phyloP scores from a whole-genome alignment of 176 grass and related monocot genomes.

The Neostapfia colusana region DNA sequence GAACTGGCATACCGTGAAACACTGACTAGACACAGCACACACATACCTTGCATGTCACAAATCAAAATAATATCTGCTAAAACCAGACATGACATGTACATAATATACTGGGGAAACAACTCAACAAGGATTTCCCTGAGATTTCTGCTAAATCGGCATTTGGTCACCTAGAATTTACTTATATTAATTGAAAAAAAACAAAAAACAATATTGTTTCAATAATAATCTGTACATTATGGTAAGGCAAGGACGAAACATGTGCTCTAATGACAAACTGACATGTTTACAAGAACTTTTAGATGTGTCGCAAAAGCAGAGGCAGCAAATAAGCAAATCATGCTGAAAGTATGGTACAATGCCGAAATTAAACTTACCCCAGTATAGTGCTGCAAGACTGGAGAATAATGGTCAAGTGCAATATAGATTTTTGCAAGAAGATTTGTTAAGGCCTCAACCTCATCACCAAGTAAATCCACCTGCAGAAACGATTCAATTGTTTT shows the following conservation, averaged over 20 bases:
- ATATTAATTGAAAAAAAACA: not conserved
- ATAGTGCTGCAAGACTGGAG: slow-evolving; percentile 72
- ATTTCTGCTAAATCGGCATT: not conserved
- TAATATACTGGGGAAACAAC: slow-evolving; percentile 15
- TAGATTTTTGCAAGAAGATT: slow-evolving; percentile 77
- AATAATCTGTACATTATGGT: not conserved
- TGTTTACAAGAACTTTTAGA: not conserved
- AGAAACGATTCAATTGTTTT: not conserved
- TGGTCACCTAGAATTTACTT: not conserved
- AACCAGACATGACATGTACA: slow-evolving; percentile 10
- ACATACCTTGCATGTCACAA: not conserved
- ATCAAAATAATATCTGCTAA: slow-evolving; percentile 7
- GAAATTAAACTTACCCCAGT: slow-evolving; percentile 50
- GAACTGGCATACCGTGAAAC: not conserved
- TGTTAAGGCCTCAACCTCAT: slow-evolving; percentile 67
- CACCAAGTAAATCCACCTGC: slow-evolving; percentile 81
- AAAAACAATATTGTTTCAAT: not conserved
- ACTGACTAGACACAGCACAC: slow-evolving; percentile 7
- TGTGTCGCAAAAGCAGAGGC: not conserved
- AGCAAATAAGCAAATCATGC: not conserved
- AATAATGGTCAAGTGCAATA: slow-evolving; percentile 66
- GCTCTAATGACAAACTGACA: not conserved
- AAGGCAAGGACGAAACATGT: not conserved
- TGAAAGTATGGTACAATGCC: not conserved
- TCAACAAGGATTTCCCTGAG: not conserved